Base-by-base conservation (phyloP, 257 asterid genomes). In the Nicotiana undulata region DNA sequence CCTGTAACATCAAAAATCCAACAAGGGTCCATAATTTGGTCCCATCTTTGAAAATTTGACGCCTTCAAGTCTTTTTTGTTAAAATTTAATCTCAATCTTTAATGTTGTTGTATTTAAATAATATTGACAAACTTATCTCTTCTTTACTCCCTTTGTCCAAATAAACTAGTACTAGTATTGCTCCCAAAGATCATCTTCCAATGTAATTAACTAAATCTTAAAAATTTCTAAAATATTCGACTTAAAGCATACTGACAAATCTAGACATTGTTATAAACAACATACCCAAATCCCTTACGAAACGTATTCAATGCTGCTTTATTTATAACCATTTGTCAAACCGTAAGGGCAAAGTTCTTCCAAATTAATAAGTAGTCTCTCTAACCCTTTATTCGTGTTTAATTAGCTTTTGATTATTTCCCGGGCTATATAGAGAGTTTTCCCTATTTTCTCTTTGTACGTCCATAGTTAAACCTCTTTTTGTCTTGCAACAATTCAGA, bases 21-120 rank as follows among this genome's bases (percentile, higher is more conserved):
- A 60, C 9, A 49, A 72, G 34, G 78, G 78, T 72, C 78, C 56
- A 60, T 78, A 40, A 59, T 40, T 61, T 60, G 75, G 81, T 59
- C 18, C 77, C 75, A 32, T 49, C 22, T 64, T 79, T 70, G 61
- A 79, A 20, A 51, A 28, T 51, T 63, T 44, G 37, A 44, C 20
- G n/a, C 77, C 58, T 11, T 46, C 24, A 3, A 40, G 58, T 68
- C 34, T 2, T 15, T 1, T 46, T 40, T 9, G n/a, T 20, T 32
- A 10, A 11, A 7, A 65, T 31, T 31, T 37, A 40, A 68, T 40
- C 13, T 49, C 10, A 34, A 34, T 67, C 11, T 32, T 17, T 20
- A 2, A 20, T n/a, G 11, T 40, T 3, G 55, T 11, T 40, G 5
- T 12, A 68, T 40, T 37, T 37, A 10, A 68, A 40, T 67, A 37